phyloP scores from a whole-genome alignment of 2,329 filamentous ascomycete genomes.

The Xylariomycetidae sp. region DNA sequence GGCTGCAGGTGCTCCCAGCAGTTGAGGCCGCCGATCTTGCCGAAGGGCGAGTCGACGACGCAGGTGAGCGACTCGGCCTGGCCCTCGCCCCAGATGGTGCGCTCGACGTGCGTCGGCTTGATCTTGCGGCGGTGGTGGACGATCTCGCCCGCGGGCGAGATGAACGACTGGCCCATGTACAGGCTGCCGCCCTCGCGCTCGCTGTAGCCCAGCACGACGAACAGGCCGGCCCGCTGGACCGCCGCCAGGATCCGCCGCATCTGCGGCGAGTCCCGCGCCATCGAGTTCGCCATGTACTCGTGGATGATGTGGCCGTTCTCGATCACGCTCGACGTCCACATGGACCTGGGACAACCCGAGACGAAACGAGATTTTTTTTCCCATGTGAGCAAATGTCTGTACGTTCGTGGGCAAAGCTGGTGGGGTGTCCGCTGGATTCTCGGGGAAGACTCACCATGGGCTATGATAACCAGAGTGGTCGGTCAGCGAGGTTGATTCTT shows the following conservation, averaged over 20 bases:
- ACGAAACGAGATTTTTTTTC: conserved; percentile 17
- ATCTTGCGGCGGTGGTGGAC: conserved; percentile 45
- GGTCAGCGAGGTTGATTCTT: no score
- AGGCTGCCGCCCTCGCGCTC: conserved; percentile 41
- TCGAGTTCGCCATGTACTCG: conserved; percentile 30
- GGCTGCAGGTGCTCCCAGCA: conserved; percentile 56
- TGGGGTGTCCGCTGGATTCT: no score
- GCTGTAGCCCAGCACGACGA: conserved; percentile 45
- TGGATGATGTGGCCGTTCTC: conserved; percentile 36
- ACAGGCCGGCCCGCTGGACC: conserved; percentile 37
- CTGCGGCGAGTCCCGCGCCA: conserved; percentile 34
- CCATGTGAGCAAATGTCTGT: background rate
- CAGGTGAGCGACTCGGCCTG: conserved; percentile 51
- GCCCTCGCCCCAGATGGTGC: conserved; percentile 49
- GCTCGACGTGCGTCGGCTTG: conserved; percentile 46
- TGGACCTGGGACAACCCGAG: conserved; percentile 23
- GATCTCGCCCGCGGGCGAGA: conserved; percentile 41
- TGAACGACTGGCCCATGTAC: conserved; percentile 48
- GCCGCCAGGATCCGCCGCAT: conserved; percentile 38
- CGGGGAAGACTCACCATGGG: conserved; percentile 43
- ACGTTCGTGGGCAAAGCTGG: no score
- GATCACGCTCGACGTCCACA: conserved; percentile 34
- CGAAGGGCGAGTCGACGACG: conserved; percentile 45
- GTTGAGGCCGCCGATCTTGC: conserved; percentile 48
- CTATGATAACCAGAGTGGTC: no score